Conservation (phyloP, 345 rosid genomes). For the Kernera saxatilis region DNA sequence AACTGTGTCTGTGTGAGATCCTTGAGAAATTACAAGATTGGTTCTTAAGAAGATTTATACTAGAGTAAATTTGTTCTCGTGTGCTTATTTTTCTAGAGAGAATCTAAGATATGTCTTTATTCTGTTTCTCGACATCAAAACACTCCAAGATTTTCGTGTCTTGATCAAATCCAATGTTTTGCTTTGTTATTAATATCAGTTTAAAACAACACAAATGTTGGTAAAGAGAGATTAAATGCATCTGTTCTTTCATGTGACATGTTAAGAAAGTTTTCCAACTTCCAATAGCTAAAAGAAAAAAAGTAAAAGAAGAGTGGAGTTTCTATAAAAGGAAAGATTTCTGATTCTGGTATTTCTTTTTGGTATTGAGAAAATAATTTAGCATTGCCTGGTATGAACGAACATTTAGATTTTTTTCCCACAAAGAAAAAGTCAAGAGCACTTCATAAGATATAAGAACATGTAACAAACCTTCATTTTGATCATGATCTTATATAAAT, state of each 20-base stretch:
- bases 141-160: slow-evolving; percentile 14
- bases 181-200: not conserved
- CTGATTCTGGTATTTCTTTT: slow-evolving; percentile 17
- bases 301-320: slow-evolving; percentile 19
- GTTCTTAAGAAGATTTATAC: not conserved
- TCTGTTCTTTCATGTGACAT: slow-evolving; percentile 17
- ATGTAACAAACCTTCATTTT: slow-evolving; percentile 13
- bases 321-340: slow-evolving; percentile 24
- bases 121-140: slow-evolving; percentile 21
- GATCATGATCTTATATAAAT: not conserved
- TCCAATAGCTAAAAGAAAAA: slow-evolving; percentile 9
- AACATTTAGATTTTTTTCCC: slow-evolving; percentile 26
- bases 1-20: not conserved
- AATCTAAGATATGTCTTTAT: slow-evolving; percentile 18
- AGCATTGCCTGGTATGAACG: slow-evolving; percentile 24
- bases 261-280: slow-evolving; percentile 14
- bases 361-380: not conserved
- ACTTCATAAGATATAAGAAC: slow-evolving; percentile 9
- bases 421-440: slow-evolving; percentile 23
- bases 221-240: slow-evolving; percentile 23
- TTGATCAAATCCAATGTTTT: slow-evolving; percentile 19
- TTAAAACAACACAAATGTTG: not conserved
- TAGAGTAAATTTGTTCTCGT: not conserved
- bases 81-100: not conserved
- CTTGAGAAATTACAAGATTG: not conserved